phyloP scores from a whole-genome alignment of 2,329 filamentous ascomycete species.

The Colletotrichum sp. region DNA sequence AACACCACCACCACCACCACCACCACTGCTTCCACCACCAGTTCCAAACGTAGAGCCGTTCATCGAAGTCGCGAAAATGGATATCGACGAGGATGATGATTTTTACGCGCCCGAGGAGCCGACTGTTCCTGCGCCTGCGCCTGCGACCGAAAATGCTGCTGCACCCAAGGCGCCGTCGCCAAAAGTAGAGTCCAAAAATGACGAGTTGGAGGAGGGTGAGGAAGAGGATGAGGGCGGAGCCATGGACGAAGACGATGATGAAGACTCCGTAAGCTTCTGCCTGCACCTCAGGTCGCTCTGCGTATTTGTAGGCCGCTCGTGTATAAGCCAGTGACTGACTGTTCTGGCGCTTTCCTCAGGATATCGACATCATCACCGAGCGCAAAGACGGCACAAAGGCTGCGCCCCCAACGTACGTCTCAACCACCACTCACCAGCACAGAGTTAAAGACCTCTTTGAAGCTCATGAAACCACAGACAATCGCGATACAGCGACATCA shows the following conservation, averaged over 20 bases:
- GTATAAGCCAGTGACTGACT: background rate
- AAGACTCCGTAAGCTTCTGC: constrained; percentile 47
- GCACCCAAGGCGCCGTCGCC: constrained; percentile 8
- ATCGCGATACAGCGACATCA: constrained; percentile 68
- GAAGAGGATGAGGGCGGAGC: constrained; percentile 67
- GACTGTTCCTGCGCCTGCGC: constrained; percentile 29
- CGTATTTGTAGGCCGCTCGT: background rate
- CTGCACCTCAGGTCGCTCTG: background rate
- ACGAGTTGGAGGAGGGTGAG: constrained; percentile 68
- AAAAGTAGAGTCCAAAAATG: constrained; percentile 38
- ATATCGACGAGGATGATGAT: constrained; percentile 72
- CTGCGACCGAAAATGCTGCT: background rate
- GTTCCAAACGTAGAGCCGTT: background rate
- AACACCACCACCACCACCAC: background rate
- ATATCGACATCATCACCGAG: constrained; percentile 73
- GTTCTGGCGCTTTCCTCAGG: constrained; percentile 41
- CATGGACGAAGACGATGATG: constrained; percentile 64
- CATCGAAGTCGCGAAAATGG: constrained; percentile 49
- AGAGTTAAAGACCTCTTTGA: background rate
- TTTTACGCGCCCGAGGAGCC: constrained; percentile 69
- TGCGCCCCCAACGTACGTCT: constrained; percentile 61
- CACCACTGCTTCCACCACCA: background rate
- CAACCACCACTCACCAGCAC: background rate
- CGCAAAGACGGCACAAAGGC: constrained; percentile 68
- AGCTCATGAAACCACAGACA: constrained; percentile 45